These are phyloP conservation scores for Hydnomerulius pinastri DNA, from an alignment of 768 basidiomycete genomes.

Conservation along the genomic window DNA sequence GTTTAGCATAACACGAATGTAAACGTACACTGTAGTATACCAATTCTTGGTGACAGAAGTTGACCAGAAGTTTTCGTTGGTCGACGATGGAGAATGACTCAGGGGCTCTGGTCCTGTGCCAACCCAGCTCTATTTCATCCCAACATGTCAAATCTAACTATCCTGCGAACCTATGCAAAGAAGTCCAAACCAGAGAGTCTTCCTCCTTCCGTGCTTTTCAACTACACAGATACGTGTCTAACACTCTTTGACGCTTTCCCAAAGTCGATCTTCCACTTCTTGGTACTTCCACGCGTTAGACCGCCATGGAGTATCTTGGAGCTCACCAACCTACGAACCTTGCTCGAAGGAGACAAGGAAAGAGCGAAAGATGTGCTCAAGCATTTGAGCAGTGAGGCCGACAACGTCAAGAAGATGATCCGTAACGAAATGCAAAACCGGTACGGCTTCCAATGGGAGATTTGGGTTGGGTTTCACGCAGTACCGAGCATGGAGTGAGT, in stretches of 20 bases:
- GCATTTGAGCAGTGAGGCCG: slow-evolving; percentile 57
- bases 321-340: slow-evolving; percentile 54
- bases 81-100: too few relatives aligned
- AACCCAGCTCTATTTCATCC: not conserved
- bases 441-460: slow-evolving; percentile 75
- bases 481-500: slow-evolving; percentile 85
- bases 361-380: slow-evolving; percentile 55
- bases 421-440: slow-evolving; percentile 75
- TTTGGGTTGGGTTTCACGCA: slow-evolving; percentile 86
- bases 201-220: slow-evolving; percentile 62
- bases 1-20: slow-evolving; percentile 6
- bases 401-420: slow-evolving; percentile 57
- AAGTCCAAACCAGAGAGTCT: slow-evolving; percentile 48
- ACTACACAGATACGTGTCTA: slow-evolving; percentile 52
- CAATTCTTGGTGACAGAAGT: too few relatives aligned
- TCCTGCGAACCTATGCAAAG: slow-evolving; percentile 64
- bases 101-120: not conserved
- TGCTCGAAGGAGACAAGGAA: slow-evolving; percentile 56
- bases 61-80: too few relatives aligned
- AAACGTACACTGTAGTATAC: slow-evolving; percentile 18
- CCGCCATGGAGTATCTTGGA: slow-evolving; percentile 35
- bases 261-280: slow-evolving; percentile 86
- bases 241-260: slow-evolving; percentile 78
- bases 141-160: slow-evolving; percentile 45
- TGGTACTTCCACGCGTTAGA: slow-evolving; percentile 69